These are phyloP conservation scores for Steccherinum ochraceum DNA, from an alignment of 768 basidiomycete genomes.

Conservation along the genomic window DNA sequence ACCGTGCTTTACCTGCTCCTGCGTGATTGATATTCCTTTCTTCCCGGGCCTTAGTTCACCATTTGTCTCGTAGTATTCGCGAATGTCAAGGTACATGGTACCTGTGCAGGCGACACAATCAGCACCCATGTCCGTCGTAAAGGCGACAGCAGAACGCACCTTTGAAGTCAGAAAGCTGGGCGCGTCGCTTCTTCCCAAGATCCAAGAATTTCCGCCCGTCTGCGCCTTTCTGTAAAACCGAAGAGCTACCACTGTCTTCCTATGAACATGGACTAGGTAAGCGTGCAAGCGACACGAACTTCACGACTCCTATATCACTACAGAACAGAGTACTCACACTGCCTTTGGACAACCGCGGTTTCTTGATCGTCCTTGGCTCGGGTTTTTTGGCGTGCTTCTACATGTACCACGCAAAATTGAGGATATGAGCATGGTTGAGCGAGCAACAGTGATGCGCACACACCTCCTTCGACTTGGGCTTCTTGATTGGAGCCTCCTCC, in stretches of 20 bases:
- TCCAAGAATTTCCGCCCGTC: constrained; percentile 40
- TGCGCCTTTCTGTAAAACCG: neutral
- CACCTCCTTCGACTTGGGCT: constrained; percentile 4
- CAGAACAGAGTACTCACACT: too few species aligned
- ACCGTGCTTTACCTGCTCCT: constrained; percentile 50
- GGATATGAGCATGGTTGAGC: too few species aligned
- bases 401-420: too few species aligned
- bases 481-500: constrained; percentile 7
- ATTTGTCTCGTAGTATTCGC: constrained; percentile 58
- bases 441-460: too few species aligned
- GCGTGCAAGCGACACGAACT: too few species aligned
- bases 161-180: constrained; percentile 46
- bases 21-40: constrained; percentile 65
- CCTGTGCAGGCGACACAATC: constrained; percentile 30
- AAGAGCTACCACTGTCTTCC: neutral
- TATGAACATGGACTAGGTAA: too few species aligned
- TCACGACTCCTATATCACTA: too few species aligned
- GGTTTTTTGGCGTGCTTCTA: too few species aligned
- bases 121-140: too few species aligned
- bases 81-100: constrained; percentile 56
- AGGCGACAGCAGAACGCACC: constrained; percentile 20
- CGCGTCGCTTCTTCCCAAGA: constrained; percentile 68
- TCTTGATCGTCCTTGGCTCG: too few species aligned
- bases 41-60: constrained; percentile 68
- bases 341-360: too few species aligned